These are phyloP conservation scores for Apophysomyces elegans DNA, from an alignment of 371 early-diverging fungal genomes.

Conservation along the genomic window DNA sequence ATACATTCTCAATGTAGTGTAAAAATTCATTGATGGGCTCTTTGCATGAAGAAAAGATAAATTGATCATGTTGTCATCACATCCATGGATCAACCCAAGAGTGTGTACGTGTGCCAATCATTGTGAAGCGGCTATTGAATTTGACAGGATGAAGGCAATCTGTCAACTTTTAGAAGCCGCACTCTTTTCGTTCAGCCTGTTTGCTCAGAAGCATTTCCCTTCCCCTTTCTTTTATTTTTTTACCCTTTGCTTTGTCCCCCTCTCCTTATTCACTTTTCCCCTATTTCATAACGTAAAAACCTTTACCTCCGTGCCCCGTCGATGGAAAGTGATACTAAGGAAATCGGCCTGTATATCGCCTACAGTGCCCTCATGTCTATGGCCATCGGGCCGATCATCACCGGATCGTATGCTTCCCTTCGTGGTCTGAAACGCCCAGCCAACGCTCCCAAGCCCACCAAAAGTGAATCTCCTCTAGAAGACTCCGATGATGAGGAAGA, in stretches of 20 bases:
- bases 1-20: too few species aligned
- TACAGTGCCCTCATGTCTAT: slow-evolving; percentile 89
- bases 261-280: slow-evolving; percentile 10
- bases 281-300: slow-evolving; percentile 8
- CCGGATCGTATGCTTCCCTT: slow-evolving; percentile 81
- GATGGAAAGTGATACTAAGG: slow-evolving; percentile 20
- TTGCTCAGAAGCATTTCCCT: too few species aligned
- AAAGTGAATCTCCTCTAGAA: slow-evolving; percentile 36
- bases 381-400: slow-evolving; percentile 89
- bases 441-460: slow-evolving; percentile 44
- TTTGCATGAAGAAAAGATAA: too few species aligned
- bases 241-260: not conserved
- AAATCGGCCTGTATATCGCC: slow-evolving; percentile 67
- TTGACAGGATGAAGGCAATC: too few species aligned
- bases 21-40: too few species aligned
- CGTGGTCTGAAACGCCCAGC: slow-evolving; percentile 71
- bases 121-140: too few species aligned
- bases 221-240: too few species aligned
- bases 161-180: too few species aligned
- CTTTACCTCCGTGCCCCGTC: not conserved
- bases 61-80: too few species aligned
- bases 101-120: too few species aligned
- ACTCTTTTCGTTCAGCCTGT: too few species aligned
- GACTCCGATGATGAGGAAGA: slow-evolving; percentile 65
- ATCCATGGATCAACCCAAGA: too few species aligned